phyloP scores from a whole-genome alignment of 192 early-diverging fungal genomes.

The Spizellomyces punctatus region DNA sequence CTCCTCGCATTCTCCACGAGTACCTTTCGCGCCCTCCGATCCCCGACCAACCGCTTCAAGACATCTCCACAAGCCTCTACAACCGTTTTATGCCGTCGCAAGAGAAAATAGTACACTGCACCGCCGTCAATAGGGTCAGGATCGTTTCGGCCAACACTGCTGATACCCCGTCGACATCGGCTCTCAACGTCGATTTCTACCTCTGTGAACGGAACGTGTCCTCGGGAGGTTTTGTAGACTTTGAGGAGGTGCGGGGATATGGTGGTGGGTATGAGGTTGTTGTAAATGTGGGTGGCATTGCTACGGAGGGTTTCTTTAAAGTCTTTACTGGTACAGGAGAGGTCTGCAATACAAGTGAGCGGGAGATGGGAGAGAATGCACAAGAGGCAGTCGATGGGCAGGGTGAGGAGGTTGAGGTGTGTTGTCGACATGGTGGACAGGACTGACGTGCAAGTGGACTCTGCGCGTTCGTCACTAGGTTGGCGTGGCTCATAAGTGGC shows the following conservation, averaged over 20 bases:
- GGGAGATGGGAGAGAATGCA: neutral
- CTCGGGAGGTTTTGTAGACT: neutral
- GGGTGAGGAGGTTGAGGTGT: neutral
- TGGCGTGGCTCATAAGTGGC: too few species aligned
- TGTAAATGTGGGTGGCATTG: neutral
- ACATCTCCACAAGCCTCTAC: neutral
- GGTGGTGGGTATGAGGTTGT: neutral
- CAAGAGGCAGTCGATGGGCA: conserved; percentile 8
- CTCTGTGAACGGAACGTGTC: neutral
- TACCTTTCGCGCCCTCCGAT: neutral
- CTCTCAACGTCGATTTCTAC: conserved; percentile 6
- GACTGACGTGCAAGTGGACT: too few species aligned
- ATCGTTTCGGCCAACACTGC: neutral
- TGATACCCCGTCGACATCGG: neutral
- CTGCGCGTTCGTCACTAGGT: too few species aligned
- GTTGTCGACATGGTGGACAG: too few species aligned
- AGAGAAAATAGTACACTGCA: neutral
- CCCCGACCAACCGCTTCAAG: neutral
- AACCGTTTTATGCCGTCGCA: neutral
- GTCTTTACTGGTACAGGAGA: neutral
- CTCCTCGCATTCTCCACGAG: neutral
- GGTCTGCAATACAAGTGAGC: neutral
- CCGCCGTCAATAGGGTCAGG: neutral
- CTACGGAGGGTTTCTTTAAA: neutral
- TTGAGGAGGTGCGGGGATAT: neutral